Evolutionary conservation across 2,329 filamentous ascomycete species (phyloP).

Genomic region (Pleomassaria siparia): DNA sequence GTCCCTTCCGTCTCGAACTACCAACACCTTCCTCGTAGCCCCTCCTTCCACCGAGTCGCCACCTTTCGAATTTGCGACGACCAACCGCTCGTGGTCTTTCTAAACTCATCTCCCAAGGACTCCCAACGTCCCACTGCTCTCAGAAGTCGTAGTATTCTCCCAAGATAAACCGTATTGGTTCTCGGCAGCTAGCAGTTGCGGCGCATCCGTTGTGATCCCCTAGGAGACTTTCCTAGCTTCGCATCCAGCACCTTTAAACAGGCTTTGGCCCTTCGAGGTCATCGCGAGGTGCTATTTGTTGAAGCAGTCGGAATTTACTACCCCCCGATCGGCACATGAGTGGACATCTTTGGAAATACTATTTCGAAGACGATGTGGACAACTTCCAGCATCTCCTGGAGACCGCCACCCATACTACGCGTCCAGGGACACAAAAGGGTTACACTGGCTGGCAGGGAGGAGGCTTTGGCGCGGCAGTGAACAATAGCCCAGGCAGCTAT

Average conservation of each 20-base stretch:
- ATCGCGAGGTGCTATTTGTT: constrained; percentile 79
- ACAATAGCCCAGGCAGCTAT: constrained; percentile 51
- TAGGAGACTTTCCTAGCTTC: constrained; percentile 52
- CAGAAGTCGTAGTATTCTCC: neutral
- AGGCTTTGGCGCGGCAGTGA: constrained; percentile 34
- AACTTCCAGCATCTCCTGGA: constrained; percentile 87
- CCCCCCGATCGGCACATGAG: constrained; percentile 69
- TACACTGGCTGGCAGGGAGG: constrained; percentile 37
- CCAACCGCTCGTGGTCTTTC: neutral
- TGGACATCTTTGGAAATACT: constrained; percentile 94
- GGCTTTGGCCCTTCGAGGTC: constrained; percentile 82
- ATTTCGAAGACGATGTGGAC: constrained; percentile 97
- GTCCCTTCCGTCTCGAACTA: neutral
- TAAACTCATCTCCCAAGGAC: neutral
- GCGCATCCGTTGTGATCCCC: constrained; percentile 7
- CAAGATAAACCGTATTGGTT: neutral
- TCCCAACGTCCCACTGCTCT: too few species aligned
- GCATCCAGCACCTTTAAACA: constrained; percentile 75
- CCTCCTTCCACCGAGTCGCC: neutral
- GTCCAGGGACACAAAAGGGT: constrained; percentile 57
- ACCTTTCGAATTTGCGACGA: neutral
- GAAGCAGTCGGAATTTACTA: constrained; percentile 53
- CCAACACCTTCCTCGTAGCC: neutral
- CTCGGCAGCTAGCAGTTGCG: constrained; percentile 4
- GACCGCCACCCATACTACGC: constrained; percentile 63